Evolutionary conservation across 352 stramenopile genomes (phyloP).

Genomic region (Pythium rhizo-oryzae): DNA sequence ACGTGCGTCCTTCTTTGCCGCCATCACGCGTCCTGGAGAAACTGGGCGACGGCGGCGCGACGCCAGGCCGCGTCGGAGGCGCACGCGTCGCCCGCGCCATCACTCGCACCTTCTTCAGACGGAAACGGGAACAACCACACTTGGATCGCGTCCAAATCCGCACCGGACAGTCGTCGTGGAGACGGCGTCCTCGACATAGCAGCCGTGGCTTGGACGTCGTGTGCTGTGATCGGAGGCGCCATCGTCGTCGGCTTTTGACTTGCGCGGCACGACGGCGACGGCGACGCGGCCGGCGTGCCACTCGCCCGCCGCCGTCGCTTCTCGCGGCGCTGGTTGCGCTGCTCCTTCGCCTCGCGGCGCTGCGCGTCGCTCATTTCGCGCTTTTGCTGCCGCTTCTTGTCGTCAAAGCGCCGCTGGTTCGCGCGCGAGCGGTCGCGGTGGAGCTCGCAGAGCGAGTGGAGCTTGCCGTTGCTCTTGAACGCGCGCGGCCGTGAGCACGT

Average conservation of each 20-base stretch:
- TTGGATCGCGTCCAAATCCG: background rate
- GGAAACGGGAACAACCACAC: constrained; percentile 8
- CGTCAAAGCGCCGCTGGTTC: constrained; percentile 25
- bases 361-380: background rate
- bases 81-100: background rate
- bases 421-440: constrained; percentile 25
- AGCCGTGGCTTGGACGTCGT: no score
- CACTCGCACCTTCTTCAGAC: background rate
- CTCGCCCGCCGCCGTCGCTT: background rate
- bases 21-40: background rate
- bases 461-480: constrained; percentile 19
- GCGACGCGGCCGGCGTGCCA: no score
- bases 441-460: constrained; percentile 25
- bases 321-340: background rate
- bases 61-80: constrained; percentile 6
- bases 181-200: no score
- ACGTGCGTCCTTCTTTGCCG: background rate
- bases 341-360: background rate
- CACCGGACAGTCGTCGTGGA: no score
- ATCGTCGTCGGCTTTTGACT: no score
- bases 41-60: constrained; percentile 6
- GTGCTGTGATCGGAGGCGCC: no score
- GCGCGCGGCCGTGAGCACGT: constrained; percentile 10
- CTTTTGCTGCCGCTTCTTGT: constrained; percentile 15
- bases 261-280: background rate